Evolutionary conservation across 106 monocot genomes (phyloP).

Genomic region (Triglochin maritima): DNA sequence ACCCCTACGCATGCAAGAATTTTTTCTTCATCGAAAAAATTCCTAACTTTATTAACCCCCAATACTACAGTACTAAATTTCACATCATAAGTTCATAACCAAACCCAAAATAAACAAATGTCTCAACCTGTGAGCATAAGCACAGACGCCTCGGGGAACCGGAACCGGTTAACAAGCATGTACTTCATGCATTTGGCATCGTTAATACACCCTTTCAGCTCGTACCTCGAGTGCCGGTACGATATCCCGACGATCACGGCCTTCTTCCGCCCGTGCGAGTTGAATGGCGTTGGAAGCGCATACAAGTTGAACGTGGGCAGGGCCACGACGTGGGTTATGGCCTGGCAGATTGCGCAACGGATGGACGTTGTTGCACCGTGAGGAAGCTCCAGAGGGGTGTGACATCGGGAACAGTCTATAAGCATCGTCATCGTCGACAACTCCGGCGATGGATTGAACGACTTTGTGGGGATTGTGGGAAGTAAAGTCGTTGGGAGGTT

Average conservation of each 20-base stretch:
- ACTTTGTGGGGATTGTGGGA: too few relatives aligned
- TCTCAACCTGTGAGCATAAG: slow-evolving; percentile 15
- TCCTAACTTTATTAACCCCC: too few relatives aligned
- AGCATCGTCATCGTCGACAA: slow-evolving; percentile 16
- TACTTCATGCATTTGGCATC: slow-evolving; percentile 20
- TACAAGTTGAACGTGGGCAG: not conserved
- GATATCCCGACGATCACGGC: slow-evolving; percentile 19
- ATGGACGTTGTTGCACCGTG: slow-evolving; percentile 14
- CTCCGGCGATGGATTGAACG: not conserved
- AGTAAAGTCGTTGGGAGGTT: too few relatives aligned
- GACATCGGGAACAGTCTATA: slow-evolving; percentile 23
- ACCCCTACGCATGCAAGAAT: too few relatives aligned
- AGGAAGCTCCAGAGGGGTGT: slow-evolving; percentile 19
- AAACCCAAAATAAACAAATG: too few relatives aligned
- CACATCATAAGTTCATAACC: too few relatives aligned
- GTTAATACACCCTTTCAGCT: slow-evolving; percentile 23
- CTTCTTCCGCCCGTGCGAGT: slow-evolving; percentile 14
- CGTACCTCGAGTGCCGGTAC: slow-evolving; percentile 14
- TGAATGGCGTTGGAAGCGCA: not conserved
- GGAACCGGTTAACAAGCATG: slow-evolving; percentile 10
- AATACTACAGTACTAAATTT: too few relatives aligned
- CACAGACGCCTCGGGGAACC: slow-evolving; percentile 19
- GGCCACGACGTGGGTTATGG: slow-evolving; percentile 15
- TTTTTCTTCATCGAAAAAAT: too few relatives aligned
- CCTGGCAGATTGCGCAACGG: slow-evolving; percentile 23